Percentiles rank a stretch among this genome's conserved stretches.
Evolutionary conservation across 352 stramenopile species (phyloP).

Genomic region (Pythium aquatile): DNA sequence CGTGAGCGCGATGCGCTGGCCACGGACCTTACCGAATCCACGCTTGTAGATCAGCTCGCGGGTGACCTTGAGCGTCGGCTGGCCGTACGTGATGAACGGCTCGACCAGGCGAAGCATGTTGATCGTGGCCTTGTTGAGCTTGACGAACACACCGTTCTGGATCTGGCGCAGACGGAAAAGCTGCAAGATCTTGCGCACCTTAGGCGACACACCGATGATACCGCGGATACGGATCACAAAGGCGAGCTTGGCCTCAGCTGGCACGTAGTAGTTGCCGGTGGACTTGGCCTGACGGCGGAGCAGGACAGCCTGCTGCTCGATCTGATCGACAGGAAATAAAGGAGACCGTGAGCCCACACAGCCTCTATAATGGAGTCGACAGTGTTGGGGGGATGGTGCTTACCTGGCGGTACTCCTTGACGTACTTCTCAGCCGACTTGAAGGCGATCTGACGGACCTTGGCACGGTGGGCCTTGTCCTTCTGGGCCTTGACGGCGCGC

Average conservation of each 20-base stretch:
- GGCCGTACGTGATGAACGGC: slow-evolving; percentile 98
- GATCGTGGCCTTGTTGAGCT: slow-evolving; percentile 99
- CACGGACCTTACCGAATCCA: slow-evolving; percentile 98
- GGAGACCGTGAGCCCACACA: background rate
- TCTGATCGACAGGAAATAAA: slow-evolving; percentile 31
- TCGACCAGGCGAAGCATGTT: slow-evolving; percentile 99
- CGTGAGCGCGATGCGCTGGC: slow-evolving; percentile 96
- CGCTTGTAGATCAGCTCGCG: slow-evolving; percentile 99
- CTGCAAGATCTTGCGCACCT: slow-evolving; percentile 98
- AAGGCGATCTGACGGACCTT: slow-evolving; percentile 90
- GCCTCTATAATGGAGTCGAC: background rate
- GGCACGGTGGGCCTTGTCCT: slow-evolving; percentile 81
- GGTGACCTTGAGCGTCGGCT: slow-evolving; percentile 97
- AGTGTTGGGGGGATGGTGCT: slow-evolving; percentile 13
- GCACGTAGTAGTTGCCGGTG: slow-evolving; percentile 96
- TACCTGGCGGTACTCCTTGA: slow-evolving; percentile 96
- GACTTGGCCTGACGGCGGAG: slow-evolving; percentile 96
- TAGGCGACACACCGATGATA: slow-evolving; percentile 95
- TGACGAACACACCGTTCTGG: slow-evolving; percentile 99
- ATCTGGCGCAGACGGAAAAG: slow-evolving; percentile 99
- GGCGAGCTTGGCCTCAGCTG: slow-evolving; percentile 96
- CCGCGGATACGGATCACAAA: slow-evolving; percentile 98
- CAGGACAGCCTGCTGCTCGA: slow-evolving; percentile 92
- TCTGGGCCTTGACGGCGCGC: slow-evolving; percentile 66
- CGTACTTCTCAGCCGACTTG: slow-evolving; percentile 97